Evolutionary conservation across 2,329 filamentous ascomycete species (phyloP).

Genomic region (Rugonectria rugulosa): DNA sequence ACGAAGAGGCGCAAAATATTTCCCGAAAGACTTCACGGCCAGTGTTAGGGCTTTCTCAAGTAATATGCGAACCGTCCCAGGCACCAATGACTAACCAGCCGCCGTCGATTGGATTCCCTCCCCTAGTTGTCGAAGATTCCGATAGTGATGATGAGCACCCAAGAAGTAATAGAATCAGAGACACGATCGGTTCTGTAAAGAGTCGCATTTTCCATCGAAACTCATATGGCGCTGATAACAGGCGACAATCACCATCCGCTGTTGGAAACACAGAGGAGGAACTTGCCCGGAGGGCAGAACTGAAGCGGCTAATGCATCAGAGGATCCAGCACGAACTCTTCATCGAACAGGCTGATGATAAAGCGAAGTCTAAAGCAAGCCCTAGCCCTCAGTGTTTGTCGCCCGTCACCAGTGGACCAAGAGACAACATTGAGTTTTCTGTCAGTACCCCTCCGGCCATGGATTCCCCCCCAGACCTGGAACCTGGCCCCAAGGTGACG

Average conservation of each 20-base stretch:
- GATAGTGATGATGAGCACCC: constrained; percentile 47
- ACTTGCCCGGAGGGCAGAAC: constrained; percentile 61
- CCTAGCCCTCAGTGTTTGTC: constrained; percentile 36
- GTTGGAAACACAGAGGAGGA: constrained; percentile 60
- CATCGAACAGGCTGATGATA: constrained; percentile 51
- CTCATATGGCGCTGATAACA: constrained; percentile 52
- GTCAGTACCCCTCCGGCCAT: constrained; percentile 23
- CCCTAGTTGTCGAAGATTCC: constrained; percentile 49
- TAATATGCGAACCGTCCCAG: constrained; percentile 17
- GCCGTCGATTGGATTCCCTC: constrained; percentile 27
- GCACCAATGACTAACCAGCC: not conserved
- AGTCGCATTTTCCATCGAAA: constrained; percentile 55
- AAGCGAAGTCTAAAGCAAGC: constrained; percentile 38
- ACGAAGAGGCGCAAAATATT: not conserved
- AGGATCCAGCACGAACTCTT: constrained; percentile 66
- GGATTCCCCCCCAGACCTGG: not conserved
- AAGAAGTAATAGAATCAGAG: constrained; percentile 41
- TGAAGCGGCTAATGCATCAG: constrained; percentile 62
- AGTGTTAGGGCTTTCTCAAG: constrained; percentile 24
- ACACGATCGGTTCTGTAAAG: constrained; percentile 54
- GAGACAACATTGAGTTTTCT: constrained; percentile 59
- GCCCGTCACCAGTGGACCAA: constrained; percentile 48
- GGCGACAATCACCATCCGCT: constrained; percentile 50
- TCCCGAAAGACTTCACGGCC: not conserved
- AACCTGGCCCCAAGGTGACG: constrained; percentile 9